phyloP scores from a whole-genome alignment of 202 grass and related monocot species.

The Zizania palustris region DNA sequence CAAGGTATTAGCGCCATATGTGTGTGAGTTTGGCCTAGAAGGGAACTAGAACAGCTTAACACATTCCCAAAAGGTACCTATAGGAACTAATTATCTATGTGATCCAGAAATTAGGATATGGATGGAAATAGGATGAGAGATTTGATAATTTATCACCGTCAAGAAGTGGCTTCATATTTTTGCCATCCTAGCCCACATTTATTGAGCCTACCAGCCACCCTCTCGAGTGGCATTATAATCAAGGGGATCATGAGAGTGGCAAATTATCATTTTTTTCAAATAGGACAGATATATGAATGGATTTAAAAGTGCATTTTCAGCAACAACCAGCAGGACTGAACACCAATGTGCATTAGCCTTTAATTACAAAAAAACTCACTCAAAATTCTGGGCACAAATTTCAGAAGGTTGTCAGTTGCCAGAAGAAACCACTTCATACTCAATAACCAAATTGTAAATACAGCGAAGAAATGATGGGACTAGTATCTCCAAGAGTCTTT shows the following conservation, averaged over 20 bases:
- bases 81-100: neutral
- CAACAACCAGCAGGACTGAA: neutral
- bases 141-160: no score
- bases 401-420: neutral
- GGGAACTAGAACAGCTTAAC: neutral
- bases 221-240: no score
- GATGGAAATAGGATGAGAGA: neutral
- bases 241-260: no score
- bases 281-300: neutral
- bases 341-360: neutral
- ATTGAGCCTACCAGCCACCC: no score
- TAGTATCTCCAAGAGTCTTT: no score
- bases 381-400: neutral
- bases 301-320: conserved; percentile 19
- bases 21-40: neutral
- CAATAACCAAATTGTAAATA: no score
- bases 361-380: neutral
- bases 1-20: neutral
- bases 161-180: no score
- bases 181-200: no score
- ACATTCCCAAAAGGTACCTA: neutral
- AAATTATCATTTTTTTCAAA: no score
- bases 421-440: neutral
- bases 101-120: neutral
- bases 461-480: no score